These are phyloP conservation scores for Cryptococcus sp. DNA, from an alignment of 1,284 basidiomycete genomes.

Conservation along the genomic window DNA sequence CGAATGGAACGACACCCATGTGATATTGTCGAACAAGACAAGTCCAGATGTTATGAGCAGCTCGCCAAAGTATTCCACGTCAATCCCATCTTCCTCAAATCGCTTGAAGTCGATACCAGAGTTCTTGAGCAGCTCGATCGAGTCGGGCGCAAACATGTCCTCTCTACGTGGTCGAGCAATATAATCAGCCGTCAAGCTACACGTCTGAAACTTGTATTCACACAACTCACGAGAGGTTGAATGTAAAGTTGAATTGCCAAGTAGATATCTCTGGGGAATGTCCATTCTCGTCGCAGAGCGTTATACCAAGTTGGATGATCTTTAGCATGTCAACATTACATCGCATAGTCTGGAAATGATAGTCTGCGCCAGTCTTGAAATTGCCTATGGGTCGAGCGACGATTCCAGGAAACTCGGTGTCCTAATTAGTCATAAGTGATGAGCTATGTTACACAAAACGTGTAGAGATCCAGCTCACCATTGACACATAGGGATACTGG, in stretches of 20 bases:
- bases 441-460: too few relatives aligned
- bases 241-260: slow-evolving; percentile 99
- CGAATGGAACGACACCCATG: slow-evolving; percentile 99
- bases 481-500: slow-evolving; percentile 89
- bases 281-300: slow-evolving; percentile 90
- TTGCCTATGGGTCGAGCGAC: slow-evolving; percentile 95
- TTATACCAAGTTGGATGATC: slow-evolving; percentile 96
- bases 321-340: slow-evolving; percentile 98
- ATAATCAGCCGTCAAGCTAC: background rate
- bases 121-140: slow-evolving; percentile 89
- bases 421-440: slow-evolving; percentile 59
- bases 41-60: slow-evolving; percentile 94
- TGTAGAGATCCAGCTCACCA: slow-evolving; percentile 62
- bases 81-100: slow-evolving; percentile 88
- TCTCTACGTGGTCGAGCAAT: slow-evolving; percentile 59
- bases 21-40: slow-evolving; percentile 84
- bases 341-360: slow-evolving; percentile 99
- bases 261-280: slow-evolving; percentile 87
- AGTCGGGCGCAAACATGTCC: slow-evolving; percentile 98
- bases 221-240: slow-evolving; percentile 76
- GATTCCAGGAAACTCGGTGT: slow-evolving; percentile 98
- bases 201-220: background rate
- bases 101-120: slow-evolving; percentile 95
- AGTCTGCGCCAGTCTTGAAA: slow-evolving; percentile 96
- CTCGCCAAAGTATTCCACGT: slow-evolving; percentile 94